Percentiles rank a stretch among this genome's conserved stretches.
Conservation (phyloP, 1,139 yeast species). For the Kazachstania sp. region DNA sequence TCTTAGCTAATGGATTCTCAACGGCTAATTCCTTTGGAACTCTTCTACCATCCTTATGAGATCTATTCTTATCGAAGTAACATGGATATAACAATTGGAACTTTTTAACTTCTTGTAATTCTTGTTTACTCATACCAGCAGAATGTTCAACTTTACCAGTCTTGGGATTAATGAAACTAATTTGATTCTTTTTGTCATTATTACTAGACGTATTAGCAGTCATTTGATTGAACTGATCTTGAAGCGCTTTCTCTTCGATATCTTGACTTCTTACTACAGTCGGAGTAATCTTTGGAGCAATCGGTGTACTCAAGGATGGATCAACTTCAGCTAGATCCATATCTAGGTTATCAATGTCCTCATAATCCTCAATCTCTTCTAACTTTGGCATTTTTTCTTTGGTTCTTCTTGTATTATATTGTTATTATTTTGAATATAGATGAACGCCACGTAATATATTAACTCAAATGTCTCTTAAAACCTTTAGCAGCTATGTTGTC, state of each 20-base stretch:
- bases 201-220: slow-evolving; percentile 11
- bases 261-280: slow-evolving; percentile 59
- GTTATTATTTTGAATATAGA: no score
- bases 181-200: slow-evolving; percentile 10
- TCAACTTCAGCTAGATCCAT: slow-evolving; percentile 90
- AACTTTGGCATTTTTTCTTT: slow-evolving; percentile 51
- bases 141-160: slow-evolving; percentile 22
- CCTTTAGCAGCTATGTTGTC: no score
- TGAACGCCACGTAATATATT: no score
- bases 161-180: slow-evolving; percentile 24
- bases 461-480: no score
- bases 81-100: slow-evolving; percentile 83
- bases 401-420: no score
- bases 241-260: slow-evolving; percentile 25
- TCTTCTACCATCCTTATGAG: slow-evolving; percentile 77
- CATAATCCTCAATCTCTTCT: slow-evolving; percentile 75
- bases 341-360: slow-evolving; percentile 84
- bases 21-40: slow-evolving; percentile 62
- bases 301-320: slow-evolving; percentile 58
- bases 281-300: slow-evolving; percentile 61
- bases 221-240: slow-evolving; percentile 19
- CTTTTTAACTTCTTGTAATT: slow-evolving; percentile 46
- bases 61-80: slow-evolving; percentile 73
- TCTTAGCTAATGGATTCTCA: slow-evolving; percentile 77
- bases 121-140: slow-evolving; percentile 28